Conservation (phyloP, 169 alveolate species). For the Miamiensis avidus region DNA sequence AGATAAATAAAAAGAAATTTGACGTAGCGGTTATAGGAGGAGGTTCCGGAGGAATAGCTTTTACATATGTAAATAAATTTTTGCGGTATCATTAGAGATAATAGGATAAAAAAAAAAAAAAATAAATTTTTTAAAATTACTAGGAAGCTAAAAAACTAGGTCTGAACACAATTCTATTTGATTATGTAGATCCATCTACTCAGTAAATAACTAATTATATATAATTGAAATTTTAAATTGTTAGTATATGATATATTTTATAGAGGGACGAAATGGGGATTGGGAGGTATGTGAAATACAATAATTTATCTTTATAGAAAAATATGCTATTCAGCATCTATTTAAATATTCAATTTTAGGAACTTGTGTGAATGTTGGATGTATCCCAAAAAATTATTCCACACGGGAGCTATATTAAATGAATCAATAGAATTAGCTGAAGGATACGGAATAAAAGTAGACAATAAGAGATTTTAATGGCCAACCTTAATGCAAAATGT, state of each 20-base stretch:
- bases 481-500: constrained; percentile 53
- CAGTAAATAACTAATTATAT: background rate
- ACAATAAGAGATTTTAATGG: constrained; percentile 55
- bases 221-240: background rate
- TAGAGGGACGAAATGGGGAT: constrained; percentile 78
- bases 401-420: constrained; percentile 67
- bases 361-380: constrained; percentile 88
- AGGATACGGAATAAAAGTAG: constrained; percentile 24
- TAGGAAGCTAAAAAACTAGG: constrained; percentile 71
- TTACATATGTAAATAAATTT: constrained; percentile 45
- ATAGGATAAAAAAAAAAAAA: background rate
- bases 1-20: constrained; percentile 33
- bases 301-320: too few relatives aligned
- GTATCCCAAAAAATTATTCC: constrained; percentile 87
- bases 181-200: constrained; percentile 81
- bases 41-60: constrained; percentile 82
- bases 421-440: constrained; percentile 39
- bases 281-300: too few relatives aligned
- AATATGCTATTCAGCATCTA: too few relatives aligned
- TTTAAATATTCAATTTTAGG: too few relatives aligned
- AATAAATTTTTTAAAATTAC: background rate
- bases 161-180: constrained; percentile 61
- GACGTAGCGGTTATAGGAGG: constrained; percentile 84
- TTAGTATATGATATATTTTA: background rate
- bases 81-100: too few relatives aligned